Conservation (phyloP, 331 rosid genomes). For the Prunus yedoensis region DNA sequence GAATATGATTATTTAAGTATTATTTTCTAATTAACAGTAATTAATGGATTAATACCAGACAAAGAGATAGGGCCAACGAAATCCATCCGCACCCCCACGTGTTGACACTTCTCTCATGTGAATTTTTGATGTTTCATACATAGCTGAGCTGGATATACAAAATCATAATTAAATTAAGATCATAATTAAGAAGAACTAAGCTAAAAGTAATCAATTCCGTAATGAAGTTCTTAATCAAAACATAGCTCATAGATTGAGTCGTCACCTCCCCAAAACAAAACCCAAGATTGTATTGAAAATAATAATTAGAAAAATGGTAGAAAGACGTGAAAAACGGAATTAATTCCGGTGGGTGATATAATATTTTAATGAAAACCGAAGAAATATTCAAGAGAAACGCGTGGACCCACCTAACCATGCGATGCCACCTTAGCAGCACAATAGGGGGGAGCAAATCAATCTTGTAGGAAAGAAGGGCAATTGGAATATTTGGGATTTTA, state of each 20-base stretch:
- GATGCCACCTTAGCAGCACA: no score
- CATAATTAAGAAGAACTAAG: no score
- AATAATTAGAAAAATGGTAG: not conserved
- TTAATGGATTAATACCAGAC: not conserved
- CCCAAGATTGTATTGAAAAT: not conserved
- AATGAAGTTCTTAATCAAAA: not conserved
- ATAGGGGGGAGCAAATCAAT: no score
- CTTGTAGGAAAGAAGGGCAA: not conserved
- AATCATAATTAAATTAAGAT: no score
- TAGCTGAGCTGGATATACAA: not conserved
- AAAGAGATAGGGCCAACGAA: not conserved
- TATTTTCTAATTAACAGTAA: no score
- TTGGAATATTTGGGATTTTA: not conserved
- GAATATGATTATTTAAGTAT: not conserved
- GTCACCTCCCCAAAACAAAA: not conserved
- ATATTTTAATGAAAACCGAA: not conserved
- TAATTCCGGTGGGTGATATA: not conserved
- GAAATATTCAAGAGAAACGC: slow-evolving; percentile 8
- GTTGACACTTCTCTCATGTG: not conserved
- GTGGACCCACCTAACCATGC: not conserved
- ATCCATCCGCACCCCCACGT: not conserved
- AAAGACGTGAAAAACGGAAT: slow-evolving; percentile 1
- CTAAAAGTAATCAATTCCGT: not conserved
- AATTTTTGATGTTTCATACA: not conserved
- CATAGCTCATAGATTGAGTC: no score